Conservation (phyloP, 768 basidiomycete genomes). For the Lactarius sanguifluus region DNA sequence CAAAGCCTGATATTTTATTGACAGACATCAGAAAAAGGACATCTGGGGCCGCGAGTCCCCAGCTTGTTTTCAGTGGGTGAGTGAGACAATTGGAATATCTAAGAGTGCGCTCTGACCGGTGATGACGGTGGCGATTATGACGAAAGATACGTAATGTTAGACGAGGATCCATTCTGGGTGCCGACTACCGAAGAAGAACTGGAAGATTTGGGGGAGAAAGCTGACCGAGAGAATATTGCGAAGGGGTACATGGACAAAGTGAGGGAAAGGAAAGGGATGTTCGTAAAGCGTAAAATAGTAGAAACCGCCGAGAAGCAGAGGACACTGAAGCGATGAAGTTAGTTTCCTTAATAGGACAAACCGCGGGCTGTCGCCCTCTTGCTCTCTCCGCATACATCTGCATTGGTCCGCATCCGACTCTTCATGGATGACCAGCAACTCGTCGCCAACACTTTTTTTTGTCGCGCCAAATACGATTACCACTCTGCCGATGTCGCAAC, state of each 20-base stretch:
- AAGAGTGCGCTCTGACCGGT: conserved; percentile 8
- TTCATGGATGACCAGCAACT: conserved; percentile 51
- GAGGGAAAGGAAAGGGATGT: conserved; percentile 91
- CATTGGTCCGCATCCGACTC: conserved; percentile 15
- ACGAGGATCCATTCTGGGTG: conserved; percentile 97
- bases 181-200: conserved; percentile 96
- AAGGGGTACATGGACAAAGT: conserved; percentile 91
- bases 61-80: conserved; percentile 93
- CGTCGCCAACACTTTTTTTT: conserved; percentile 68
- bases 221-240: conserved; percentile 91
- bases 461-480: conserved; percentile 91
- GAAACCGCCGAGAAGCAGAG: conserved; percentile 97
- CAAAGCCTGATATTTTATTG: conserved; percentile 6
- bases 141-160: conserved; percentile 83
- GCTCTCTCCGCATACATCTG: conserved; percentile 2
- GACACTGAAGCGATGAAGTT: conserved; percentile 56
- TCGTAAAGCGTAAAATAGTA: conserved; percentile 92
- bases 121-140: conserved; percentile 29
- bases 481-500: conserved; percentile 76
- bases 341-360: conserved; percentile 3
- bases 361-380: neutral
- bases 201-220: conserved; percentile 95
- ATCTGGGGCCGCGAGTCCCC: conserved; percentile 95
- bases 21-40: conserved; percentile 94
- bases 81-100: conserved; percentile 32